Base-by-base conservation (phyloP, 2,329 filamentous ascomycete species). In the Zymoseptoria brevis region DNA sequence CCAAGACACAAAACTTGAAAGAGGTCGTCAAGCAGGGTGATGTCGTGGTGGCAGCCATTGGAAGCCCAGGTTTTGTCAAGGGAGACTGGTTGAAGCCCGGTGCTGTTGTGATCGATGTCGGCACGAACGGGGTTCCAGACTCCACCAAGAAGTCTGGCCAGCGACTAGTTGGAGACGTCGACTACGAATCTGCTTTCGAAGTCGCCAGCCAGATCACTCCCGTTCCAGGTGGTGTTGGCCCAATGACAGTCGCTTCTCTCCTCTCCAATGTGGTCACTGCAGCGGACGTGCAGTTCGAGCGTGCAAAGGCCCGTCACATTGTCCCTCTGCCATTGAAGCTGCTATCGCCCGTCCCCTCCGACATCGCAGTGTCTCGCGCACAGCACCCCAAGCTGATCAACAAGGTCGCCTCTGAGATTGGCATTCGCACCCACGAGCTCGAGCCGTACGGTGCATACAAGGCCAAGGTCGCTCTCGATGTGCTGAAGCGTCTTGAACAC, bases 221-320 rank as follows among this genome's bases (percentile, higher is more conserved):
- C 1, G 94, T 99, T 1, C 94, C 94, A 1, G 94, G 94, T 59
- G 94, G 94, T 74, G 94, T 99, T 60, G 94, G 94, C 0, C 94
- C 94, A 55, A 99, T 99, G 94, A 99, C 94, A 2, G 92, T 99
- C 64, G 94, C 94, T 61, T 99, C 99, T 94, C 81, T 99, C 53
- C 79, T 99, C 68, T 89, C 96, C 75, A 99, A 99, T 71, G 92
- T 97, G 8, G 88, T 97, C 57, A 88, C 93, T 67, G 87, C 93
- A 35, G 88, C 94, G 41, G 87, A 86, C 54, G 79, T 83, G 59
- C 92, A 90, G 71, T 94, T 94, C 64, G 89, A 94, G 64, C 83
- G 84, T 62, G 88, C 95, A 74, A 95, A 90, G 77, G 80, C 87
- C 63, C 84, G 94, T 60, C 86, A 84, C 66, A 89, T 95, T 63